These are phyloP conservation scores for Xylaria sp. DNA, from an alignment of 2,329 filamentous ascomycete genomes.

Conservation along the genomic window DNA sequence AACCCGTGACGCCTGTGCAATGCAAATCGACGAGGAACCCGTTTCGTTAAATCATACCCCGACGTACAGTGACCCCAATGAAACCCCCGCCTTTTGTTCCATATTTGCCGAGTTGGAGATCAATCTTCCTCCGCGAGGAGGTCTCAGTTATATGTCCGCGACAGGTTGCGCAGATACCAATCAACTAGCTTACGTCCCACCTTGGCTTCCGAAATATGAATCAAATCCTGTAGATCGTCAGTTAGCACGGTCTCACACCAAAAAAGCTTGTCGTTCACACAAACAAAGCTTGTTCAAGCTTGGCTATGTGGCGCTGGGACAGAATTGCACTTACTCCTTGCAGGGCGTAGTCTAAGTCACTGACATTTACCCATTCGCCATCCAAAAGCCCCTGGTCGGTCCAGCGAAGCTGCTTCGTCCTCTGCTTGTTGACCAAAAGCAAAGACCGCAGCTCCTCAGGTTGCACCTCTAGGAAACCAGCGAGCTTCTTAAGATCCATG, in stretches of 20 bases:
- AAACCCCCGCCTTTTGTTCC: slow-evolving; percentile 32
- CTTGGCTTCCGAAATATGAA: slow-evolving; percentile 99
- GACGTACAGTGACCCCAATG: slow-evolving; percentile 37
- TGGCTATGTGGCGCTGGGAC: slow-evolving; percentile 12
- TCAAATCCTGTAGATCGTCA: slow-evolving; percentile 75
- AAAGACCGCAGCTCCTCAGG: slow-evolving; percentile 95
- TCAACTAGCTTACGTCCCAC: slow-evolving; percentile 96
- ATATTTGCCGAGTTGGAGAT: slow-evolving; percentile 38
- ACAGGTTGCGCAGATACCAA: slow-evolving; percentile 98
- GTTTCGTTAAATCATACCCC: slow-evolving; percentile 43
- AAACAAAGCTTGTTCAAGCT: slow-evolving; percentile 36
- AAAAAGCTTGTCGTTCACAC: slow-evolving; percentile 45
- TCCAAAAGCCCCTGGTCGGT: slow-evolving; percentile 89
- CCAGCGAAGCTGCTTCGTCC: slow-evolving; percentile 96
- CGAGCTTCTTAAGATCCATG: slow-evolving; percentile 98
- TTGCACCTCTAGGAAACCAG: slow-evolving; percentile 95
- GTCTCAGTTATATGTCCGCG: slow-evolving; percentile 83
- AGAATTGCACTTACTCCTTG: slow-evolving; percentile 76
- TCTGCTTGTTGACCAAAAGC: slow-evolving; percentile 98
- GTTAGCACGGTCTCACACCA: slow-evolving; percentile 44
- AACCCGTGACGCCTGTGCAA: slow-evolving; percentile 54
- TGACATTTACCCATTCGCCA: slow-evolving; percentile 91
- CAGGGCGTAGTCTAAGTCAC: slow-evolving; percentile 96
- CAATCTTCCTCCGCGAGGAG: slow-evolving; percentile 26
- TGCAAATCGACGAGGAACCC: slow-evolving; percentile 52